Percentiles rank a stretch among this genome's conserved stretches.
These are phyloP conservation scores for Lichtheimia hyalospora DNA, from an alignment of 371 early-diverging fungal genomes.

Conservation along the genomic window DNA sequence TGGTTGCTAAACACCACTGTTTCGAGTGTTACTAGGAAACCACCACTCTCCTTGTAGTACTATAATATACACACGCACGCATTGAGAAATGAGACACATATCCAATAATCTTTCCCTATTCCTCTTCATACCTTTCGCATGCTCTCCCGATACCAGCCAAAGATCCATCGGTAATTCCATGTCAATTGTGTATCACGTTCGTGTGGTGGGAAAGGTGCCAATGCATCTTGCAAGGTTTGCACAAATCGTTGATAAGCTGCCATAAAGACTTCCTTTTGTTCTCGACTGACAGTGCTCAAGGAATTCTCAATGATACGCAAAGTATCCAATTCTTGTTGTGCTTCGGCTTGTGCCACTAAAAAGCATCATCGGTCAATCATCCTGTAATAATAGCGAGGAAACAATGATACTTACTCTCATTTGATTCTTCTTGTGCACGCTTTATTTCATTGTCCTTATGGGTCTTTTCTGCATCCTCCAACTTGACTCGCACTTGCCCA, in stretches of 20 bases:
- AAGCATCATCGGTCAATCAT: background rate
- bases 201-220: conserved; percentile 38
- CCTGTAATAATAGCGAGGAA: background rate
- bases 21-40: conserved; percentile 66
- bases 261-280: conserved; percentile 83
- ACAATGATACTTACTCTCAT: conserved; percentile 29
- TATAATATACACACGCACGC: too few relatives aligned
- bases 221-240: conserved; percentile 46
- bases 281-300: conserved; percentile 66
- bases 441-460: conserved; percentile 38
- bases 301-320: conserved; percentile 64
- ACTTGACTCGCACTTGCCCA: conserved; percentile 65
- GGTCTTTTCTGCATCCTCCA: conserved; percentile 37
- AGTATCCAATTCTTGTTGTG: conserved; percentile 52
- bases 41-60: conserved; percentile 67
- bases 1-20: conserved; percentile 67
- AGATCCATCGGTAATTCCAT: conserved; percentile 70
- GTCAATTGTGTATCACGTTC: conserved; percentile 47
- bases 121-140: conserved; percentile 54
- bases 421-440: conserved; percentile 22
- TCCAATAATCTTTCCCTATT: background rate
- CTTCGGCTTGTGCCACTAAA: conserved; percentile 43
- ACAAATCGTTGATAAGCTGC: conserved; percentile 74
- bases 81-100: background rate
- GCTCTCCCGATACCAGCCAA: conserved; percentile 83